Percentiles rank a stretch among this genome's conserved stretches.
These are phyloP conservation scores for Eleusine coracana DNA, from an alignment of 176 grass and related monocot species.

Conservation along the genomic window DNA sequence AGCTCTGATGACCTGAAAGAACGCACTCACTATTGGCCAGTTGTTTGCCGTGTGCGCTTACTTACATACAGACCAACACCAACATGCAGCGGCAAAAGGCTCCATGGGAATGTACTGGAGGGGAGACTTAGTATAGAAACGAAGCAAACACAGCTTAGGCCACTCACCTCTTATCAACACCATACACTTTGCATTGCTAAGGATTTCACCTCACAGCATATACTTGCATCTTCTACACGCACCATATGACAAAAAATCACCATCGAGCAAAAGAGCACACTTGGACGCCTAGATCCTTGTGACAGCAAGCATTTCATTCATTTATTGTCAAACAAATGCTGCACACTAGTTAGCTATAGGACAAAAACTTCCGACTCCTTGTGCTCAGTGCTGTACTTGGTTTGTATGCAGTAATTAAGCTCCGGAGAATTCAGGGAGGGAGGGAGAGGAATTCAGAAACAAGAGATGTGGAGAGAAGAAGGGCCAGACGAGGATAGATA, in stretches of 20 bases:
- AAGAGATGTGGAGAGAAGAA: conserved; percentile 39
- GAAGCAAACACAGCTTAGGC: conserved; percentile 1
- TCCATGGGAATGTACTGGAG: conserved; percentile 25
- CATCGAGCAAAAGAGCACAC: conserved; percentile 8
- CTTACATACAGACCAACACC: not conserved
- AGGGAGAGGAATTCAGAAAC: too few species aligned
- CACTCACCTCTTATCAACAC: conserved; percentile 60
- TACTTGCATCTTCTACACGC: not conserved
- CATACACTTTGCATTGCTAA: not conserved
- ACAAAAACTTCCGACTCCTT: not conserved
- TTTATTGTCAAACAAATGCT: not conserved
- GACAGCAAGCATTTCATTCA: not conserved
- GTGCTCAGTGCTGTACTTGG: not conserved
- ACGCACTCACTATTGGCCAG: conserved; percentile 32
- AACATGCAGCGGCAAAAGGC: not conserved
- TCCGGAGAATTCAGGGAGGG: not conserved
- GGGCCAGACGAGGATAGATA: conserved; percentile 46
- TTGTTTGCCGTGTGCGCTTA: not conserved
- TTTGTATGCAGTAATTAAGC: not conserved
- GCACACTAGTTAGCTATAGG: not conserved
- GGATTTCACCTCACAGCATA: not conserved
- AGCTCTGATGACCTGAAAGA: not conserved
- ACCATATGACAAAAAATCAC: not conserved
- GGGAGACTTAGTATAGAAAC: not conserved
- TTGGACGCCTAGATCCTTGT: not conserved